Base-by-base conservation (phyloP, 2,329 filamentous ascomycete genomes). In the Fusarium falciforme region DNA sequence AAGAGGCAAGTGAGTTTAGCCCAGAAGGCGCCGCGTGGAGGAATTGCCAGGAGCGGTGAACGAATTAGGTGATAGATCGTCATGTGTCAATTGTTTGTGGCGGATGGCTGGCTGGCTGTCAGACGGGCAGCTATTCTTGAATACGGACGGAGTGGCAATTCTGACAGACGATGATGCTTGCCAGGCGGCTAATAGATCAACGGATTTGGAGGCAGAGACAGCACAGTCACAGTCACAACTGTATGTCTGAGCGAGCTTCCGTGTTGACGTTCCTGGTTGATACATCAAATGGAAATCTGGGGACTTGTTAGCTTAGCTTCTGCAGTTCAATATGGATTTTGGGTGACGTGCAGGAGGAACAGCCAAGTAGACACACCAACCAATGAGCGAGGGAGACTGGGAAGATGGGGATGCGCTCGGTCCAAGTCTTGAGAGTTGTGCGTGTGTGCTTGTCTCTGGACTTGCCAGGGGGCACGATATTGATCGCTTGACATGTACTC, bases 291-390 rank as follows among this genome's bases (percentile, higher is more conserved):
- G 22, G 68, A 72, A 52, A 70, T 70, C 68, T 64, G 72, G 72
- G 72, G 72, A 55, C 54, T 40, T 72, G 54, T 74, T 72, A 74
- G 71, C 71, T 66, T 74, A 64, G 38, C 68, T 72, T 66, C 60
- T 74, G 72, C 71, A 72, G 62, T 73, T 58, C 62, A 64, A 40
- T 60, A 73, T 66, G 66, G 71, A 47, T 66, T 68, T 71, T 71
- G 69, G 66, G 72, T 75, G 72, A 75, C 72, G 76, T 78, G 76
- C 76, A 77, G 75, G 62, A 69, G 64, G 54, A 38, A 64, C 38
- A 52, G 60, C 31, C 54, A 66, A 66, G 64, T 29, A 52, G 61
- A 61, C 70, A 67, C 61, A 65, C 60, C 62, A 67, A 42, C 76
- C 76, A 77, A 77, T 78, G 76, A 70, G 69, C 54, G 71, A 22